Base-by-base conservation (phyloP, 192 early-diverging fungal species). In the Chytriomyces hyalinus region DNA sequence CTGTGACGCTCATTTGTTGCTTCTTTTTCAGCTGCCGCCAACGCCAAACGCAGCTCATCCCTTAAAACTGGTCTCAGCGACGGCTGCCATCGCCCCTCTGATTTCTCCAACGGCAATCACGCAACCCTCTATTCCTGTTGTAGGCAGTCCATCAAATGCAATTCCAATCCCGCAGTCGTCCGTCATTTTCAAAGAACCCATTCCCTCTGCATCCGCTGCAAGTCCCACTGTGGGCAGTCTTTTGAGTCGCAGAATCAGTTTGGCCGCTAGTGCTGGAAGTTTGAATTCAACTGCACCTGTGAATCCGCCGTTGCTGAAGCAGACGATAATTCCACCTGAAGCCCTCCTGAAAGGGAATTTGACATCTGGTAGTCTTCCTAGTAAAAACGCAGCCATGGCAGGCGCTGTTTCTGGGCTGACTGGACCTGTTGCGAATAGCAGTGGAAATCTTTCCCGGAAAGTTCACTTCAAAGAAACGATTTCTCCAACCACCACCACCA, bases 381-480 rank as follows among this genome's bases (percentile, higher is more conserved):
- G 53, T 57, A 36, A 36, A 36, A 36, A 36, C 36, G 36, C 36
- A 4, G 53, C 53, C 53, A 5, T 13, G 15, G 1, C 53, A 13
- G 53, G 53, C 13, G 20, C 13, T 20, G 20, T 57, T 20, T n/a
- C 15, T 57, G 15, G 20, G 53, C 1, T 13, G 53, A 4, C 3
- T 57, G 53, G 53, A 57, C 13, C 20, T 1, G 20, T 13, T 57
- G 0, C 53, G 3, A 57, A n/a, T 3, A 57, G 53, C 11, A 68
- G 66, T 22, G 66, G 44, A 13, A 22, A 47, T n/a, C 4, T 62
- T 10, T 46, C 45, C 44, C 61, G 73, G 15, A 75, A 75, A 75
- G 73, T 75, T 22, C 73, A 64, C 63, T 65, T 75, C 46, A 66
- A 75, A 51, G 73, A 64, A 66, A 13, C 46, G 43, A 36, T 64